These are phyloP conservation scores for Trypanosoma platydactyli DNA, from an alignment of 208 protist species.

Conservation along the genomic window DNA sequence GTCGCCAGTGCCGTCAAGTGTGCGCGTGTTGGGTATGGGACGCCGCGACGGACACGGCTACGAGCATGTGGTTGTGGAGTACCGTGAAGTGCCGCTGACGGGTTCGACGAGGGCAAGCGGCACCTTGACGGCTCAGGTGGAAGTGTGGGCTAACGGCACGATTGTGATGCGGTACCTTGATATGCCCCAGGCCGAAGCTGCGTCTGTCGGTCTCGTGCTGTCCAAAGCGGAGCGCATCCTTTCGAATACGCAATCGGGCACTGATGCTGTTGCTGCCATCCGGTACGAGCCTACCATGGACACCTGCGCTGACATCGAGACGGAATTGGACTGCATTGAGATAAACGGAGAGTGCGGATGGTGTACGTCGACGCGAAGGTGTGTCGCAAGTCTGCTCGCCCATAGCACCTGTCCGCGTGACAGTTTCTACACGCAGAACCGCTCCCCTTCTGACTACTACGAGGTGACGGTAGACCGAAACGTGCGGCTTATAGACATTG, in stretches of 20 bases:
- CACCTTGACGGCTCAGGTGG: constrained; percentile 49
- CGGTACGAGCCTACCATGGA: constrained; percentile 22
- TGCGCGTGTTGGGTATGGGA: constrained; percentile 1
- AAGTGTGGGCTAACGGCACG: constrained; percentile 38
- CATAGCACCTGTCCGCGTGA: constrained; percentile 4
- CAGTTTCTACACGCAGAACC: not conserved
- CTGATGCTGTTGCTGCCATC: constrained; percentile 17
- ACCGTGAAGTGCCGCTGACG: constrained; percentile 9
- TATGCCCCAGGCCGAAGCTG: constrained; percentile 27
- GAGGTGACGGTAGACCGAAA: not conserved
- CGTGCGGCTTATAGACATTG: not conserved
- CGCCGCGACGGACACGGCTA: not conserved
- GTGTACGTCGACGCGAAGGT: constrained; percentile 8
- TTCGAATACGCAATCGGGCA: not conserved
- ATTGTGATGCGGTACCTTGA: constrained; percentile 53
- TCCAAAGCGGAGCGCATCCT: constrained; percentile 12
- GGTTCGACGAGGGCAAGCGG: not conserved
- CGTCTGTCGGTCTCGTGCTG: constrained; percentile 24
- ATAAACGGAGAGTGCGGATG: constrained; percentile 2
- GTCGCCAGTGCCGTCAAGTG: not conserved
- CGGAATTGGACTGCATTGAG: not conserved
- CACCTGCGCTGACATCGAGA: not conserved
- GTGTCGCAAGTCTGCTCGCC: constrained; percentile 1
- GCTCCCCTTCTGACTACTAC: constrained; percentile 9
- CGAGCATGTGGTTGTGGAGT: constrained; percentile 27